Evolutionary conservation across 345 rosid genomes (phyloP).

Genomic region (Populus tremula): DNA sequence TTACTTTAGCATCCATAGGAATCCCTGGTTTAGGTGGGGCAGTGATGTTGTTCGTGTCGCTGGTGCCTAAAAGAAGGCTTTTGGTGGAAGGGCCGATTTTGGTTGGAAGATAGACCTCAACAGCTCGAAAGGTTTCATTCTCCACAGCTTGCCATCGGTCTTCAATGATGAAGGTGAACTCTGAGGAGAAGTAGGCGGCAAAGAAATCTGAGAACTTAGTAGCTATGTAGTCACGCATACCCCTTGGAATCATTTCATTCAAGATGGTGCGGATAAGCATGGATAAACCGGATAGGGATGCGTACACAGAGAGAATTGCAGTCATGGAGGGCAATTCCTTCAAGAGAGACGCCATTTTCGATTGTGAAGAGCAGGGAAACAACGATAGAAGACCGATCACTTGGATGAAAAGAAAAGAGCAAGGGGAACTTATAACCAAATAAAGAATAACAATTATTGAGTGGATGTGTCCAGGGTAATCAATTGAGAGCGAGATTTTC

Average conservation of each 20-base stretch:
- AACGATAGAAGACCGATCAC: no score
- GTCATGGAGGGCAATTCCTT: conserved; percentile 25
- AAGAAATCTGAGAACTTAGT: conserved; percentile 7
- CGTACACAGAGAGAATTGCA: conserved; percentile 30
- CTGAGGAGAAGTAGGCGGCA: conserved; percentile 17
- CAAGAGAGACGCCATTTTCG: conserved; percentile 24
- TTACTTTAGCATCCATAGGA: conserved; percentile 20
- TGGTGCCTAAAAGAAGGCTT: conserved; percentile 32
- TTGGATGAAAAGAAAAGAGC: neutral
- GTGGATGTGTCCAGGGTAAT: no score
- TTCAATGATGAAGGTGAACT: conserved; percentile 36
- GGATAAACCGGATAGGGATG: conserved; percentile 27
- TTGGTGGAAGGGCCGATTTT: conserved; percentile 18
- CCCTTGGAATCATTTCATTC: conserved; percentile 32
- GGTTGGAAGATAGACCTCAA: conserved; percentile 36
- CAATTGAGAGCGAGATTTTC: neutral
- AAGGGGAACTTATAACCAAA: neutral
- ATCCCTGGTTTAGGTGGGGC: conserved; percentile 24
- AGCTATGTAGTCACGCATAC: conserved; percentile 14
- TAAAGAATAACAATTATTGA: neutral
- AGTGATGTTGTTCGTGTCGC: conserved; percentile 27
- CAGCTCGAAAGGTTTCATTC: conserved; percentile 37
- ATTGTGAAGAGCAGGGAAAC: neutral
- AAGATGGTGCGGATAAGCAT: conserved; percentile 35
- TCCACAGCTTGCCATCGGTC: conserved; percentile 41